Percentiles rank a stretch among this genome's conserved stretches.
These are phyloP conservation scores for Porogramme epimiltina DNA, from an alignment of 1,284 basidiomycete genomes.

Conservation along the genomic window DNA sequence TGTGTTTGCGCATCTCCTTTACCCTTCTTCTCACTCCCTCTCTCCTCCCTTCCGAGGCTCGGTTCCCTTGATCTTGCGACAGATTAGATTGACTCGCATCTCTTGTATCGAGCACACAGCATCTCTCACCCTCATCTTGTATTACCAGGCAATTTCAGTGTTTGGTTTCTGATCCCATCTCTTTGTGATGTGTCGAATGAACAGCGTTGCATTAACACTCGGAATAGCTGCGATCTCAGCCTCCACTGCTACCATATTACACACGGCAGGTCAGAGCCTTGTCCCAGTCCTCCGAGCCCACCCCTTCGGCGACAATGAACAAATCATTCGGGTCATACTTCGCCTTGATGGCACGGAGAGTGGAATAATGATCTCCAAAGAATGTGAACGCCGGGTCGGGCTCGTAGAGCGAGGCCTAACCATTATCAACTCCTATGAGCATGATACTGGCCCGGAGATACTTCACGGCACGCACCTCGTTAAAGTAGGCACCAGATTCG, in stretches of 20 bases:
- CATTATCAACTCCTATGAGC: no score
- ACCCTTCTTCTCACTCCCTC: background rate
- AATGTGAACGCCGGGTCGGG: slow-evolving; percentile 40
- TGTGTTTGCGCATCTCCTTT: background rate
- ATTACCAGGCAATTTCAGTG: background rate
- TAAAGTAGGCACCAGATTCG: slow-evolving; percentile 40
- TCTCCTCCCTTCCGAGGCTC: background rate
- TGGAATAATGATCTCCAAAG: slow-evolving; percentile 46
- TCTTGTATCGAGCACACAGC: background rate
- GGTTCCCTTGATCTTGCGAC: background rate
- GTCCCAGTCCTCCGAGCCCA: slow-evolving; percentile 44
- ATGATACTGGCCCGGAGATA: background rate
- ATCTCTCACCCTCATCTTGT: background rate
- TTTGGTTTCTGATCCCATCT: no score
- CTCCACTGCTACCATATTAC: background rate
- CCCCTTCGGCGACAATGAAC: slow-evolving; percentile 46
- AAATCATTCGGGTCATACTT: slow-evolving; percentile 44
- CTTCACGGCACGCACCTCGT: slow-evolving; percentile 38
- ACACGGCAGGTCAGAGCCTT: slow-evolving; percentile 24
- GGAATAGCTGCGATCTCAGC: no score
- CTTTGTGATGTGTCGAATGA: no score
- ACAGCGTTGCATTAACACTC: no score
- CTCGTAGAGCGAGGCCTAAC: slow-evolving; percentile 44
- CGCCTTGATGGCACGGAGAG: slow-evolving; percentile 42
- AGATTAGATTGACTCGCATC: background rate